Conservation (phyloP, 306 rosid species). For the Fragaria nilgerrensis region DNA sequence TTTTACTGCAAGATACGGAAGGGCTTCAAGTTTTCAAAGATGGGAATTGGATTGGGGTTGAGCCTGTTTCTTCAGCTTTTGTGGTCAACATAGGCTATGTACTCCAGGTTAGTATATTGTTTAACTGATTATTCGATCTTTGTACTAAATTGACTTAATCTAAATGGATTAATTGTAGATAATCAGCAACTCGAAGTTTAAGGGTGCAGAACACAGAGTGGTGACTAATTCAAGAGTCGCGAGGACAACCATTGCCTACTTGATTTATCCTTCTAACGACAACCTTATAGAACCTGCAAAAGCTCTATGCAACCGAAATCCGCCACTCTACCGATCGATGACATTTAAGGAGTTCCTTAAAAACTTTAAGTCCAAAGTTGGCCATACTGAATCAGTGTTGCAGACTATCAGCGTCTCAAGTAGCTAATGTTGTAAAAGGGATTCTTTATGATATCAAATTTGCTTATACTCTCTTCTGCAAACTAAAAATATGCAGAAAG, state of each 20-base stretch:
- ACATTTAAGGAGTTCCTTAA: conserved; percentile 40
- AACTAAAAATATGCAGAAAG: neutral
- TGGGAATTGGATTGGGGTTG: conserved; percentile 42
- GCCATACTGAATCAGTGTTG: conserved; percentile 36
- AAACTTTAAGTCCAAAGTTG: conserved; percentile 28
- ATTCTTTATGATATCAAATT: neutral
- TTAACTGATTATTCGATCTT: neutral
- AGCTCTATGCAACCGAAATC: conserved; percentile 30
- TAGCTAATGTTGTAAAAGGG: neutral
- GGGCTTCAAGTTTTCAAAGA: conserved; percentile 58
- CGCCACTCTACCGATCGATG: conserved; percentile 42
- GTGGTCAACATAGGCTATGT: conserved; percentile 41
- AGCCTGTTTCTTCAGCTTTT: conserved; percentile 34
- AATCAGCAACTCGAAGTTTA: conserved; percentile 55
- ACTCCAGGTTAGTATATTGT: conserved; percentile 28
- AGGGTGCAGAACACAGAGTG: conserved; percentile 61
- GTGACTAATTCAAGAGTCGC: conserved; percentile 52
- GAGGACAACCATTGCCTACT: conserved; percentile 49
- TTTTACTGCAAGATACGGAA: conserved; percentile 52
- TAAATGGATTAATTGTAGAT: conserved; percentile 30
- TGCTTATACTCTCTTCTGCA: neutral
- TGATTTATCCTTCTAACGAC: conserved; percentile 55
- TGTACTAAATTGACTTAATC: neutral
- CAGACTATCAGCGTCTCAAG: neutral
- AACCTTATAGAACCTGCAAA: conserved; percentile 50